Evolutionary conservation across 2,329 filamentous ascomycete species (phyloP), one percentile per base, ranked within the genome.

Genomic region (Verticillium nubilum): DNA sequence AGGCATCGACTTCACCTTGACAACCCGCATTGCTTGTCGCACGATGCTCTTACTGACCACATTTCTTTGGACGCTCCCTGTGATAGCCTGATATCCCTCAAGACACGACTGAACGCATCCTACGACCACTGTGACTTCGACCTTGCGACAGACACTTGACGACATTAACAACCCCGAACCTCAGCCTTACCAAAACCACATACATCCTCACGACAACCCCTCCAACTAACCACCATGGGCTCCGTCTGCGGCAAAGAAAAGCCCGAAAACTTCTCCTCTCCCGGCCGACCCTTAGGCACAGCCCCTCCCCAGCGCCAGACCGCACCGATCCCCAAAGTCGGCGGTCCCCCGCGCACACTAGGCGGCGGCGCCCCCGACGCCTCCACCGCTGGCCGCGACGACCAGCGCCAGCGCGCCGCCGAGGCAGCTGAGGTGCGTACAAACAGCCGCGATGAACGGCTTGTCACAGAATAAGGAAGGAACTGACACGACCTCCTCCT

Each of bases 221-320:
- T 23, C 47, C 42, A 35, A 57, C 58, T 57, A 50, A 59, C 31
- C 61, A 73, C 61, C 64, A 97, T 97, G 93, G 93, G 93, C 61
- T 94, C 92, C 73, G 82, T 92, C 75, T 97, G 91, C 78, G 90
- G 91, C 71, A 92, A 91, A 73, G 82, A 90, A 86, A 73, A 85
- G 31, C 76, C 84, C 63, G 86, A 90, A 67, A 80, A 85, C 73
- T 95, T 92, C 77, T 76, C 85, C 57, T 84, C 85, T 58, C 87
- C 89, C 55, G 92, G 91, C 61, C 89, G 91, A 58, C 83, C 86
- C 37, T 80, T 96, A 58, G 88, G 86, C 65, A 80, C 86, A 37
- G 78, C 80, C 5, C 77, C 78, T 47, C 79, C 69, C 73, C 80
- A 71, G 65, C 78, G 69, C 63, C 73, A 72, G 59, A 83, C 78